phyloP scores from a whole-genome alignment of 371 early-diverging fungal genomes.

The Syncephalastrum sp. region DNA sequence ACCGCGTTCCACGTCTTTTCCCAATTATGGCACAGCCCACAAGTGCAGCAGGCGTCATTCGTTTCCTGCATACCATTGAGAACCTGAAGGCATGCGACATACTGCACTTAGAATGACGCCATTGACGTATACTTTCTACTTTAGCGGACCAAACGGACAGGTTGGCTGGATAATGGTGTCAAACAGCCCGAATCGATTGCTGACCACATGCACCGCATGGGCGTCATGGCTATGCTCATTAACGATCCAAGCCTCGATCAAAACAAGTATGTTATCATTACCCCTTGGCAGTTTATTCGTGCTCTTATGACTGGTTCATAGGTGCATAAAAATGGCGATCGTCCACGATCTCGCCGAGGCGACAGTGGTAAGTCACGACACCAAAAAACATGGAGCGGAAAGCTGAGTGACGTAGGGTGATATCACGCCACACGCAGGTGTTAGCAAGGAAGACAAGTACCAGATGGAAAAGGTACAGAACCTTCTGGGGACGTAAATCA shows the following conservation, averaged over 20 bases:
- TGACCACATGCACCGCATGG: slow-evolving; percentile 96
- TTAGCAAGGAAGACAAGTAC: slow-evolving; percentile 79
- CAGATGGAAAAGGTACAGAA: slow-evolving; percentile 60
- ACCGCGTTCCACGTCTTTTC: too few relatives aligned
- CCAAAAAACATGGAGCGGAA: neutral
- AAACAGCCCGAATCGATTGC: slow-evolving; percentile 80
- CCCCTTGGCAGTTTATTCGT: neutral
- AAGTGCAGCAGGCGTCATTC: slow-evolving; percentile 29
- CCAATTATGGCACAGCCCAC: too few relatives aligned
- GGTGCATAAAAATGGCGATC: slow-evolving; percentile 86
- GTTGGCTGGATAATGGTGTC: slow-evolving; percentile 81
- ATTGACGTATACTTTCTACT: neutral
- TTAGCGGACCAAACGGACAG: slow-evolving; percentile 88
- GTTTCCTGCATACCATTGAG: slow-evolving; percentile 65
- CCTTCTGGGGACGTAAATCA: neutral
- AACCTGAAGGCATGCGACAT: slow-evolving; percentile 60
- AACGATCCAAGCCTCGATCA: slow-evolving; percentile 64
- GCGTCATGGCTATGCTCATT: slow-evolving; percentile 79
- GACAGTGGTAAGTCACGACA: slow-evolving; percentile 57
- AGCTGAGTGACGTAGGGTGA: slow-evolving; percentile 63
- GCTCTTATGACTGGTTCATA: slow-evolving; percentile 10
- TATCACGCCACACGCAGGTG: slow-evolving; percentile 83
- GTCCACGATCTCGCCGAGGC: slow-evolving; percentile 93
- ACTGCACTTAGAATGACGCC: neutral
- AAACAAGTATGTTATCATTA: slow-evolving; percentile 34